Conservation (phyloP, 2,329 filamentous ascomycete species). For the Pestalotiopsis fici region DNA sequence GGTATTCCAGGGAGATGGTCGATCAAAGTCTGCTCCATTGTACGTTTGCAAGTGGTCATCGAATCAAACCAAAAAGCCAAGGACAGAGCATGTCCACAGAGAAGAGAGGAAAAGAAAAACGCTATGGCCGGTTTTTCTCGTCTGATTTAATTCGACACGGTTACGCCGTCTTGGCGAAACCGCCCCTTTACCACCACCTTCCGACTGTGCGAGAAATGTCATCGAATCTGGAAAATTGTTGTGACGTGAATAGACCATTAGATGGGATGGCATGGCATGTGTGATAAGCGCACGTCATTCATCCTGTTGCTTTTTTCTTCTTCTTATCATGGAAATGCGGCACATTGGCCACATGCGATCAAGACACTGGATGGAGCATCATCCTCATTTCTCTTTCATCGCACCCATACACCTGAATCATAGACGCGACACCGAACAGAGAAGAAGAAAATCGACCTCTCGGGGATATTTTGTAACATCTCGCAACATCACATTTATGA, state of each 20-base stretch:
- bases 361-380: background rate
- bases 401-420: background rate
- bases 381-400: background rate
- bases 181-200: background rate
- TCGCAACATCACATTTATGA: background rate
- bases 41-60: background rate
- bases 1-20: background rate
- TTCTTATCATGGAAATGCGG: background rate
- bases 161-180: background rate
- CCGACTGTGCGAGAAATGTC: background rate
- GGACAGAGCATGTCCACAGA: background rate
- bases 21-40: background rate
- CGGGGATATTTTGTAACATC: background rate
- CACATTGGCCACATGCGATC: background rate
- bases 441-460: background rate
- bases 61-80: background rate
- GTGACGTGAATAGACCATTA: background rate
- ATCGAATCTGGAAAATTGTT: background rate
- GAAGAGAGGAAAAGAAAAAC: background rate
- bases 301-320: background rate
- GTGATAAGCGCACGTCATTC: background rate
- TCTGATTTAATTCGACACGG: background rate
- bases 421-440: background rate
- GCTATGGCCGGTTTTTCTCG: background rate
- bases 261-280: background rate